Evolutionary conservation across 305 asterid genomes (phyloP).

Genomic region (Caryopteris hybrid): DNA sequence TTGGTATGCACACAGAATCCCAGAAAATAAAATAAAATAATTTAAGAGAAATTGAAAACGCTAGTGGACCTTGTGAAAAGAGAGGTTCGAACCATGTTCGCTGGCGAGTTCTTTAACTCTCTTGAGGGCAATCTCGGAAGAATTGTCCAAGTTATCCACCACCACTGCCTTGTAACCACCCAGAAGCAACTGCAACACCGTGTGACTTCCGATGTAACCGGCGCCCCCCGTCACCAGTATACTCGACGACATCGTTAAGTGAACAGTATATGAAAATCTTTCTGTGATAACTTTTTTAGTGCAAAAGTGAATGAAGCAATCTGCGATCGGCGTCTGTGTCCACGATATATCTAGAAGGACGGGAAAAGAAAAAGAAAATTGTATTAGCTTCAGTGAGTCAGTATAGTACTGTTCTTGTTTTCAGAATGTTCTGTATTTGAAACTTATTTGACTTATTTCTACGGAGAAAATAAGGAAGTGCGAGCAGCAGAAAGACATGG

Average conservation of each 20-base stretch:
- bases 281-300: neutral
- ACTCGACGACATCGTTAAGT: conserved; percentile 47
- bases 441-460: too few relatives aligned
- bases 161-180: conserved; percentile 72
- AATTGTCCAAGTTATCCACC: conserved; percentile 80
- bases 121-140: conserved; percentile 52
- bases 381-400: too few relatives aligned
- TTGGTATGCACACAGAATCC: neutral
- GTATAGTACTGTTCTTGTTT: too few relatives aligned
- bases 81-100: conserved; percentile 48
- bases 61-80: conserved; percentile 63
- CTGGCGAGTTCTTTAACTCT: conserved; percentile 76
- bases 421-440: too few relatives aligned
- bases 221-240: conserved; percentile 94
- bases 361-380: too few relatives aligned
- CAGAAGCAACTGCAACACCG: conserved; percentile 78
- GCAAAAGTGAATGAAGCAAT: neutral
- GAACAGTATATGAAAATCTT: neutral
- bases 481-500: too few relatives aligned
- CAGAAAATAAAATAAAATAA: neutral
- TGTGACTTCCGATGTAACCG: conserved; percentile 90
- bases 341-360: neutral
- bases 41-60: neutral
- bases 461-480: too few relatives aligned
- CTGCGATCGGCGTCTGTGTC: neutral